Base-by-base conservation (phyloP, 768 basidiomycete species). In the Rickenella mellea region DNA sequence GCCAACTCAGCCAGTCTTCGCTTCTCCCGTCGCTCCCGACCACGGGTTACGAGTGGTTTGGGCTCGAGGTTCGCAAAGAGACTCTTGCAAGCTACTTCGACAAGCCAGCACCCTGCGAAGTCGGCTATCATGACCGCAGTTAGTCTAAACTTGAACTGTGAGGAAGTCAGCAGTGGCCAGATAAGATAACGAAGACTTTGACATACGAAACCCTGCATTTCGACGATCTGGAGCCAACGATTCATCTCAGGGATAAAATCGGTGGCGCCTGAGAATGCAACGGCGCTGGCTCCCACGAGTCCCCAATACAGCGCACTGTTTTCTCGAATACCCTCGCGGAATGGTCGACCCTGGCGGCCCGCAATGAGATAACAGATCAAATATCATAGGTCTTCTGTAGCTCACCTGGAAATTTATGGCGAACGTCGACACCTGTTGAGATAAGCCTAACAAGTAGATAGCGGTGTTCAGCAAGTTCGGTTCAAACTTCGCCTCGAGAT, bases 351-450 rank as follows among this genome's bases (percentile, higher is more conserved):
- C 75, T 87, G 55, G 1, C 40, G 30, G 41, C 36, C 17, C 38
- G 24, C 14, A n/a, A 26, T n/a, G n/a, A 11, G 24, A 17, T 12
- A 5, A 5, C 19, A 3, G 33, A 2, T 36, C 11, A 3, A 3
- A 11, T 36, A 3, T 10, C 3, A 22, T 8, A n/a, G 33, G 2
- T 10, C 10, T 7, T 36, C 11, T 36, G 19, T 4, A 36, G 49
- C 59, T 25, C 51, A 78, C 81, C 68, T 92, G 90, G 75, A 93
- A 99, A 68, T 99, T 99, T 67, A 98, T 91, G 3, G 92, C 83
- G 55, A 99, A 98, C 0, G 96, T 98, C 6, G 94, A 98, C 2
- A 99, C 94, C 61, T 99, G 96, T 59, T 99, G 94, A 2, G 89
- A 93, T 27, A 98, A 73, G 41, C 93, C 85, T 40, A 99, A 72